These are phyloP conservation scores for Aspergillus ibericus DNA, from an alignment of 2,329 filamentous ascomycete genomes.

Conservation along the genomic window DNA sequence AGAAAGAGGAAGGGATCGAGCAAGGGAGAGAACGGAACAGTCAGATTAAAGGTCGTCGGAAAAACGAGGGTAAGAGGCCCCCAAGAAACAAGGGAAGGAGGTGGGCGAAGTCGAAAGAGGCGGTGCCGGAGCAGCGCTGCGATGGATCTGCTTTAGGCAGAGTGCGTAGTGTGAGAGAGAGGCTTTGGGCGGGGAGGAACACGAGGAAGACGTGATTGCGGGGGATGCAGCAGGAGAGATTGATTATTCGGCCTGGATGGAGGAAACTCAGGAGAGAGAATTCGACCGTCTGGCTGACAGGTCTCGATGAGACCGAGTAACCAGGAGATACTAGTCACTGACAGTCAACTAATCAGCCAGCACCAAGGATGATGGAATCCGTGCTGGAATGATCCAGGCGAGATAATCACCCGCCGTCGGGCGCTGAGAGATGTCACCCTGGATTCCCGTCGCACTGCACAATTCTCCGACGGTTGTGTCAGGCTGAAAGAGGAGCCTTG, in stretches of 20 bases:
- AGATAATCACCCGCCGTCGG: neutral
- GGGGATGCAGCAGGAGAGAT: no score
- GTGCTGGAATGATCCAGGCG: neutral
- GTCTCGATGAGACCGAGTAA: no score
- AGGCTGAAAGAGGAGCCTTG: no score
- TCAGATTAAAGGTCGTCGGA: slow-evolving; percentile 2
- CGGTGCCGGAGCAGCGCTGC: no score
- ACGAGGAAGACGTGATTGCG: no score
- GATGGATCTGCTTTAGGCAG: no score
- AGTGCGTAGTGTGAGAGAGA: no score
- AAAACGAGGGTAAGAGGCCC: neutral
- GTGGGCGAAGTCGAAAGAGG: neutral
- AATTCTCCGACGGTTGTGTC: neutral
- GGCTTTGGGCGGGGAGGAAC: neutral
- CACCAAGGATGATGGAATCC: neutral
- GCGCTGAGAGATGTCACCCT: neutral
- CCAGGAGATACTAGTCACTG: no score
- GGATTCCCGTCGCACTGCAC: neutral
- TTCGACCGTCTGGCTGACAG: no score
- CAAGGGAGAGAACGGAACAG: slow-evolving; percentile 10
- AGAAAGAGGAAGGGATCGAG: slow-evolving; percentile 16
- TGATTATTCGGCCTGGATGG: no score
- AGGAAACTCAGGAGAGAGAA: no score
- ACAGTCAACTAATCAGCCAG: no score
- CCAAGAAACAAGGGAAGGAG: neutral